Evolutionary conservation across 2,329 filamentous ascomycete species (phyloP), one percentile per base, ranked within the genome.

Genomic region (Pleoardoris graminearum): DNA sequence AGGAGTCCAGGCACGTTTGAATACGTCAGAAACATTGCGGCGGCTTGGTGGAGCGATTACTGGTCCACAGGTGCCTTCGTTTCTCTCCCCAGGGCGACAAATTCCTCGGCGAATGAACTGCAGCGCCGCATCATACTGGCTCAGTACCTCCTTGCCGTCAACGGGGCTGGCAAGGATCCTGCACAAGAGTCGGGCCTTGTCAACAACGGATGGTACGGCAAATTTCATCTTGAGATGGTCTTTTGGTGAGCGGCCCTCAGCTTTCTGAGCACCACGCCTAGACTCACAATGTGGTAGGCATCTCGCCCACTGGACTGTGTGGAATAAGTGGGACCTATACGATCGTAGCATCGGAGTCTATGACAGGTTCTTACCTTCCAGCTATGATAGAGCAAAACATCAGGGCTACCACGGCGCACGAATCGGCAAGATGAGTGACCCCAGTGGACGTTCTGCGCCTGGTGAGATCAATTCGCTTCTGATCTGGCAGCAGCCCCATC

Each of bases 401-500:
- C 74, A 76, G 56, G 74, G 74, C 25, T 76, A 76, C 53, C 45
- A 65, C 14, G 75, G 74, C 63, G 79, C 79, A 61, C 45, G 82
- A 25, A 76, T 78, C 67, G 78, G 78, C 2, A 82, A 85, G 61
- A 84, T 84, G 82, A 82, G 77, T 8, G 82, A 84, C 61, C 80
- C 81, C 0, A 78, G 76, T 0, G 81, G 82, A 22, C 74, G 79
- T 10, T 81, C 77, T 41, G 80, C 82, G 1, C 82, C 83, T 0
- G 83, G 84, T 2, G 80, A 83, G 56, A 85, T 85, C 63, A 86
- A 86, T 63, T 79, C 78, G 8, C 70, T 86, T 1, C 71, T 86
- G 3, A 81, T 85, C 51, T 86, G 83, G 83, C 83, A 86, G 59
- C 83, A 85, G 59, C 82, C 82, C 7, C 83, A 86, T 62, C 76